Conservation (phyloP, 2,329 filamentous ascomycete species). For the Claviceps spartinae region DNA sequence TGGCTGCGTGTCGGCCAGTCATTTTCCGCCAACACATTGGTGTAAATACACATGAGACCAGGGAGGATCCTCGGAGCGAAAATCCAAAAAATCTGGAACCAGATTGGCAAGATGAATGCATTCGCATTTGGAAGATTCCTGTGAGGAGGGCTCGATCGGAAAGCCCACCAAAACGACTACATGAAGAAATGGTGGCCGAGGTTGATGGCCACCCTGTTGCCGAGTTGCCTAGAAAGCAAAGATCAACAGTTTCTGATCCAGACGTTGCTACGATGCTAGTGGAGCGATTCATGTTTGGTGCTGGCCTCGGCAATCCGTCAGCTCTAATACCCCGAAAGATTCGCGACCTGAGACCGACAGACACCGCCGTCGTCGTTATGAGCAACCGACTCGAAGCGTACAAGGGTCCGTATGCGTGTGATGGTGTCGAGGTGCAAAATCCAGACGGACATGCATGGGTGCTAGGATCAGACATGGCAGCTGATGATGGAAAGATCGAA, state of each 20-base stretch:
- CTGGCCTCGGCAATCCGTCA: slow-evolving; percentile 13
- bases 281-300: slow-evolving; percentile 24
- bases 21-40: slow-evolving; percentile 75
- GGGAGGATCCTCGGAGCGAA: slow-evolving; percentile 25
- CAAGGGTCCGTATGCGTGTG: slow-evolving; percentile 38
- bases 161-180: slow-evolving; percentile 22
- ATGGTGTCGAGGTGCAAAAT: slow-evolving; percentile 9
- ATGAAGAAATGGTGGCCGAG: slow-evolving; percentile 8
- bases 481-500: slow-evolving; percentile 5
- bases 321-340: slow-evolving; percentile 14
- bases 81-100: slow-evolving; percentile 30
- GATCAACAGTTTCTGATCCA: slow-evolving; percentile 15
- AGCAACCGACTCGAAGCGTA: slow-evolving; percentile 57
- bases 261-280: slow-evolving; percentile 18
- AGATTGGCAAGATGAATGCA: slow-evolving; percentile 60
- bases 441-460: slow-evolving; percentile 16
- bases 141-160: slow-evolving; percentile 18
- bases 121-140: slow-evolving; percentile 76
- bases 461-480: slow-evolving; percentile 9
- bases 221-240: slow-evolving; percentile 3
- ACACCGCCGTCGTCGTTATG: slow-evolving; percentile 42
- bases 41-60: slow-evolving; percentile 56
- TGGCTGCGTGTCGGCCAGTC: slow-evolving; percentile 75
- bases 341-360: slow-evolving; percentile 15
- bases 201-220: not conserved